These are phyloP conservation scores for Calonectria henricotiae DNA, from an alignment of 2,329 filamentous ascomycete genomes.

Conservation along the genomic window DNA sequence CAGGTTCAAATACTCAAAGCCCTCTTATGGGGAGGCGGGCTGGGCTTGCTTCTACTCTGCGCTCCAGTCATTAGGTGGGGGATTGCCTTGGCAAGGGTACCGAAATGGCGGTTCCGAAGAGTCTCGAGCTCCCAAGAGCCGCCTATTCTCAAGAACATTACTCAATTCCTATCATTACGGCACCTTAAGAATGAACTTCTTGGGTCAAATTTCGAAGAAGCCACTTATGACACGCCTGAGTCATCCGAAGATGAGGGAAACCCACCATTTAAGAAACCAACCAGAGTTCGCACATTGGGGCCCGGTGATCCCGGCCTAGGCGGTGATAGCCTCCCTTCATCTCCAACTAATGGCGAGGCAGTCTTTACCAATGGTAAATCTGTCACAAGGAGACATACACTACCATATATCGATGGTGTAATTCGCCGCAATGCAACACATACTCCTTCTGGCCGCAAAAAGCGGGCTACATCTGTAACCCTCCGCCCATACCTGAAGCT, in stretches of 20 bases:
- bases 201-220: slow-evolving; percentile 54
- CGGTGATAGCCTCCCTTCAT: slow-evolving; percentile 42
- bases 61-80: slow-evolving; percentile 85
- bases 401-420: slow-evolving; percentile 63
- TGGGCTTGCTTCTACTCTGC: slow-evolving; percentile 82
- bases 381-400: slow-evolving; percentile 66
- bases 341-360: slow-evolving; percentile 43
- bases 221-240: slow-evolving; percentile 53
- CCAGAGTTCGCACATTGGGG: slow-evolving; percentile 55
- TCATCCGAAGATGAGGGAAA: slow-evolving; percentile 57
- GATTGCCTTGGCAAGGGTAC: slow-evolving; percentile 88
- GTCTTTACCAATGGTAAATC: slow-evolving; percentile 43
- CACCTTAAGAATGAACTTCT: slow-evolving; percentile 63
- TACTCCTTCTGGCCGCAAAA: slow-evolving; percentile 77
- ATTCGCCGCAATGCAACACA: slow-evolving; percentile 63
- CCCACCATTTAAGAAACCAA: slow-evolving; percentile 43
- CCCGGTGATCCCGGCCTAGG: slow-evolving; percentile 37
- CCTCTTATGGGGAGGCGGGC: slow-evolving; percentile 87
- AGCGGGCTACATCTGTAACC: slow-evolving; percentile 76
- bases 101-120: slow-evolving; percentile 89
- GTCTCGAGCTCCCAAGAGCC: slow-evolving; percentile 59
- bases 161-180: slow-evolving; percentile 64
- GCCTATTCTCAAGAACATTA: slow-evolving; percentile 60
- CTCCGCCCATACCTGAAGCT: slow-evolving; percentile 84
- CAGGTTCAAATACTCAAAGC: slow-evolving; percentile 90